phyloP scores from a whole-genome alignment of 495 filamentous ascomycete species.

The Tetracladium marchalianum region DNA sequence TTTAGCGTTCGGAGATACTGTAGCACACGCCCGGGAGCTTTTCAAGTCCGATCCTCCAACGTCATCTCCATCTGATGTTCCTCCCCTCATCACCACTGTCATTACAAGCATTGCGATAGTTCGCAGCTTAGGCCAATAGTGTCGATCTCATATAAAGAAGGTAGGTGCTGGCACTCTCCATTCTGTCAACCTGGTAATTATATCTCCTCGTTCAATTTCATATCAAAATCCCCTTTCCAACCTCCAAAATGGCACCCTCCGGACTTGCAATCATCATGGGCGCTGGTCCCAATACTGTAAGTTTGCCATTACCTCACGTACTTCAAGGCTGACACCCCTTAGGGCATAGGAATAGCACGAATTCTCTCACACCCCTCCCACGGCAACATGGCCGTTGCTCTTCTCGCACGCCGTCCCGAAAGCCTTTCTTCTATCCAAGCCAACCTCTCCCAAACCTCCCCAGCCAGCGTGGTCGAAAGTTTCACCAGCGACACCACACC shows the following conservation, averaged over 20 bases:
- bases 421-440: conserved; percentile 26
- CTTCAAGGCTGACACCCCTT: conserved; percentile 1
- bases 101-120: no score
- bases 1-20: no score
- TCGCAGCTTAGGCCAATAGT: no score
- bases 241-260: conserved; percentile 25
- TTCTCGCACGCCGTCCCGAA: conserved; percentile 32
- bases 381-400: conserved; percentile 37
- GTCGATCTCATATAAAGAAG: no score
- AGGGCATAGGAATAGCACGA: conserved; percentile 37
- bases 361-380: conserved; percentile 35
- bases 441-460: conserved; percentile 25
- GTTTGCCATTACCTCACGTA: neutral
- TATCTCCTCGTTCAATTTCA: neutral
- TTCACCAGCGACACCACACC: conserved; percentile 36
- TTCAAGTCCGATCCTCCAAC: no score
- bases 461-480: conserved; percentile 28
- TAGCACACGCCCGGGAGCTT: no score
- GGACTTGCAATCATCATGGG: conserved; percentile 37
- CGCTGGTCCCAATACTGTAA: conserved; percentile 30
- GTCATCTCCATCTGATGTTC: no score
- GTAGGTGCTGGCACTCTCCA: no score
- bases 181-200: neutral
- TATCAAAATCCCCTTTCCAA: no score
- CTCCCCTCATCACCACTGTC: no score